Evolutionary conservation across 768 basidiomycete species (phyloP), one percentile per base, ranked within the genome.

Genomic region (Brasilioporus rufonigricans): DNA sequence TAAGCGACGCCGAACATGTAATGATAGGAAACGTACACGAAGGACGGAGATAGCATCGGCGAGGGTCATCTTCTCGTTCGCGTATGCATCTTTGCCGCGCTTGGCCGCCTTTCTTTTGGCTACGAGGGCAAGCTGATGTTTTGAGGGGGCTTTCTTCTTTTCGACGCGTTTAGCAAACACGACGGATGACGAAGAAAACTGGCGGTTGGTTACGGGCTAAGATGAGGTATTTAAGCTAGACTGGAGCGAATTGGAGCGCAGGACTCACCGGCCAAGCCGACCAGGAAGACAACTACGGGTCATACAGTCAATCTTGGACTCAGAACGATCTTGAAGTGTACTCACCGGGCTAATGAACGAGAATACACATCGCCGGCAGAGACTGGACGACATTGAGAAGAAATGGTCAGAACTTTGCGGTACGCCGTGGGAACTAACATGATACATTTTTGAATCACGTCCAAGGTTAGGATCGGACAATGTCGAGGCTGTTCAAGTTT

Each of bases 51-150:
- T 80, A 35, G 90, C 90, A 41, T 86, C 81, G 19, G 70, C 56
- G 39, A 92, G 76, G 9, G 82, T 73, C 71, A 91, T 80, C 66
- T 84, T 87, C 65, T 90, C 86, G 13, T 74, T 68, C 56, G 83
- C 81, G 55, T 85, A 85, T 13, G 84, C 76, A 52, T 76, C 76
- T 67, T 80, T 83, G 26, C 73, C 74, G 16, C 77, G 76, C 52
- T 81, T 73, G 10, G 78, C 76, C 11, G 82, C 83, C 58, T 79
- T 82, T 70, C 82, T 79, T 57, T 79, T 80, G 18, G 79, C 76
- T 64, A 86, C 82, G 29, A 87, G 82, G 29, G 85, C 86, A 29
- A 82, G 75, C 21, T 85, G 82, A 64, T 86, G 86, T 73, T 91
- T 91, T 14, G 85, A 84, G 16, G 81, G 83, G 3, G 80, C 77